A percentile compares a stretch with the other conserved stretches of the same genome.
Conservation (phyloP, 2,329 filamentous ascomycete species). For the Kalmusia sp. region DNA sequence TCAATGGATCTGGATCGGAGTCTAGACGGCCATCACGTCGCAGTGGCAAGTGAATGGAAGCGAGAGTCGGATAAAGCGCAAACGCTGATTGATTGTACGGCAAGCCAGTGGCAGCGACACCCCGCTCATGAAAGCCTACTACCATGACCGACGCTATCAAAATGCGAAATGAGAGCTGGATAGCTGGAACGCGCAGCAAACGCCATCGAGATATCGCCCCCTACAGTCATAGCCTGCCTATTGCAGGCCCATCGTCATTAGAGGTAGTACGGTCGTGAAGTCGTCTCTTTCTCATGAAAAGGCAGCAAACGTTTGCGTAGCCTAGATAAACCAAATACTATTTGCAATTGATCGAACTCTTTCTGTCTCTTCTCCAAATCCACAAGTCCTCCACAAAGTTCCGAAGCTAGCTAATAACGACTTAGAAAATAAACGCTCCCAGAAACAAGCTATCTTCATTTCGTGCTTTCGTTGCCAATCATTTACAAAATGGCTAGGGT, state of each 20-base stretch:
- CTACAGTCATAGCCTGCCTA: no score
- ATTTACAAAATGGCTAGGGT: constrained; percentile 9
- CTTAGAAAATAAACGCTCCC: neutral
- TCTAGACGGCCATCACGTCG: neutral
- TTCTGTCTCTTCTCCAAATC: neutral
- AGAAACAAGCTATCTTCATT: constrained; percentile 1
- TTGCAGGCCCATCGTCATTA: neutral
- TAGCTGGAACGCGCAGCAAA: neutral
- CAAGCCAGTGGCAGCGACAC: neutral
- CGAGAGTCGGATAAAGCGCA: neutral
- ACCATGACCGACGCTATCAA: neutral
- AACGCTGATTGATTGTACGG: neutral
- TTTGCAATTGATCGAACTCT: constrained; percentile 3
- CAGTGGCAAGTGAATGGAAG: neutral
- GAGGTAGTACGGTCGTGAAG: neutral
- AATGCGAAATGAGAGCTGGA: neutral
- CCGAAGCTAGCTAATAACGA: neutral
- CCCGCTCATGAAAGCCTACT: neutral
- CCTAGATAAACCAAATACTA: constrained; percentile 3
- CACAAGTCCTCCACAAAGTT: neutral
- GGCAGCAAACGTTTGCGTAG: neutral
- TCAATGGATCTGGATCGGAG: no score
- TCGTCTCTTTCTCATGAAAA: neutral
- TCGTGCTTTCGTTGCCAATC: neutral
- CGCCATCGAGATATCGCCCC: neutral